A percentile compares a stretch with the other conserved stretches of the same genome.
phyloP scores from a whole-genome alignment of 306 rosid genomes.

The Astragalus membranaceus region DNA sequence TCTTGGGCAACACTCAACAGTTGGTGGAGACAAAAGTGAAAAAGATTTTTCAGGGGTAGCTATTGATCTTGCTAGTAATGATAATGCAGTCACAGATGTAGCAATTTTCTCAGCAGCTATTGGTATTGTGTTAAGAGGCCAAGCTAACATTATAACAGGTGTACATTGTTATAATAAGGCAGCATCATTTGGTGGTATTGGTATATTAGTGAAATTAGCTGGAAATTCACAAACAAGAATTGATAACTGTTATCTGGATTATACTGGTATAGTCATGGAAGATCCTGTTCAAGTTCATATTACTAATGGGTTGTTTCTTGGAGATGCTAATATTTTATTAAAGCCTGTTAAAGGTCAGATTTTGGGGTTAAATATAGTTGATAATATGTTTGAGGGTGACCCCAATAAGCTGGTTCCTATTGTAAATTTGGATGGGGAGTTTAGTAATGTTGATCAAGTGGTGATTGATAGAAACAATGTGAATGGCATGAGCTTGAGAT shows the following conservation, averaged over 20 bases:
- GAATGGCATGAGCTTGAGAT: constrained; percentile 49
- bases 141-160: constrained; percentile 58
- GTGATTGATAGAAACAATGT: constrained; percentile 60
- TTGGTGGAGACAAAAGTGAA: constrained; percentile 48
- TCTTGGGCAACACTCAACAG: constrained; percentile 58
- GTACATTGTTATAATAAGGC: constrained; percentile 70
- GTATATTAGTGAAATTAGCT: constrained; percentile 48
- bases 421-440: constrained; percentile 46
- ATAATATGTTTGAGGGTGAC: constrained; percentile 53
- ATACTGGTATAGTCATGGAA: constrained; percentile 56
- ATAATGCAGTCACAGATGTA: constrained; percentile 41
- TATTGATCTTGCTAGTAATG: constrained; percentile 43
- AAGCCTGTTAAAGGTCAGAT: constrained; percentile 47
- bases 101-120: constrained; percentile 49
- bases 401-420: constrained; percentile 40
- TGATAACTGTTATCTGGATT: constrained; percentile 63
- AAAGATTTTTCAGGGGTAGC: constrained; percentile 37
- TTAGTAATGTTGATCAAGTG: constrained; percentile 47
- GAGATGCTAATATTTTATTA: constrained; percentile 50
- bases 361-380: constrained; percentile 49
- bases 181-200: constrained; percentile 52
- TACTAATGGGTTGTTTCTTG: constrained; percentile 58
- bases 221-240: constrained; percentile 58
- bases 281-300: constrained; percentile 76
- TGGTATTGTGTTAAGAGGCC: constrained; percentile 57